phyloP scores from a whole-genome alignment of 352 stramenopile species.

The Nannochloropsis limnetica region DNA sequence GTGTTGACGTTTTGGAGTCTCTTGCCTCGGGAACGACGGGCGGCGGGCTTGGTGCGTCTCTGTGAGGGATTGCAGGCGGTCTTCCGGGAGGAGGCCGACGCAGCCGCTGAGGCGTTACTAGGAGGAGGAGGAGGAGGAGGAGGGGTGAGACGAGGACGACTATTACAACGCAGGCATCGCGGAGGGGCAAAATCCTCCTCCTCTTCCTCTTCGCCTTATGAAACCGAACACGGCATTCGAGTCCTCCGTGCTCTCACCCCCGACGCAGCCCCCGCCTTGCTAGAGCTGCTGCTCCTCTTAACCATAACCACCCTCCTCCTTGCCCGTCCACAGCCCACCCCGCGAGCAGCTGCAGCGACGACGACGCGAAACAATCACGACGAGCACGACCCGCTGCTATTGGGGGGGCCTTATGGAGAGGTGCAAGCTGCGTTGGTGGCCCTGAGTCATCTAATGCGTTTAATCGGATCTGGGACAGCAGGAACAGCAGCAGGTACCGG shows the following conservation, averaged over 20 bases:
- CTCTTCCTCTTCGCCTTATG: slow-evolving; percentile 3
- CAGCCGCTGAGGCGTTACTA: background rate
- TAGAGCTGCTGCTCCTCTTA: background rate
- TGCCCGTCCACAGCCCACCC: background rate
- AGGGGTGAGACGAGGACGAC: background rate
- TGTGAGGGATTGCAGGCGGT: slow-evolving; percentile 7
- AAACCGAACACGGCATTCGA: background rate
- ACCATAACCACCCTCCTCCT: background rate
- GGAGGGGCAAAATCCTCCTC: background rate
- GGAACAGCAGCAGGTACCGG: background rate
- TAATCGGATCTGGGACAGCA: background rate
- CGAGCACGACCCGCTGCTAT: background rate
- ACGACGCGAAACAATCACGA: background rate
- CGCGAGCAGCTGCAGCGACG: background rate
- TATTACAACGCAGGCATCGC: background rate
- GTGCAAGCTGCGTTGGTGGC: background rate
- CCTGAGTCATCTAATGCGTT: background rate
- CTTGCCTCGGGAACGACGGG: background rate
- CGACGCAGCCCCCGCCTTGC: background rate
- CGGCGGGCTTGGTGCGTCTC: background rate
- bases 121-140: background rate
- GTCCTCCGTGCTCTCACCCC: slow-evolving; percentile 24
- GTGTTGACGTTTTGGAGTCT: slow-evolving; percentile 35
- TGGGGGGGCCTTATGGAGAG: background rate
- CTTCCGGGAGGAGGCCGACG: background rate